Conservation (phyloP, 1,284 basidiomycete species). For the Boletus semigastroideus region DNA sequence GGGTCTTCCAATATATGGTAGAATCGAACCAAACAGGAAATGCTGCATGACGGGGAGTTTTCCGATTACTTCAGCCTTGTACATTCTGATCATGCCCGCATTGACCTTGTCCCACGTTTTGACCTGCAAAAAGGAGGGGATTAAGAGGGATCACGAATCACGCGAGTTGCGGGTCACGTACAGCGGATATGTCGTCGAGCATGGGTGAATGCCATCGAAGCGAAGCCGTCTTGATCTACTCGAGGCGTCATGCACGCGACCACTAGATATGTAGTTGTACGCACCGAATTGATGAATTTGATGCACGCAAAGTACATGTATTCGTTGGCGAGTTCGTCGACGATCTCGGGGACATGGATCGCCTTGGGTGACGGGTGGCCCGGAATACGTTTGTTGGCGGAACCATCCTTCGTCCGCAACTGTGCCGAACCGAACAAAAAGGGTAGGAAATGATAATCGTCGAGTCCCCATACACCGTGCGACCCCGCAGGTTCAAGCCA, state of each 20-base stretch:
- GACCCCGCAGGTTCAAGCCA: constrained; percentile 98
- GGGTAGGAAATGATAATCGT: constrained; percentile 97
- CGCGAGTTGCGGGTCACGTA: constrained; percentile 32
- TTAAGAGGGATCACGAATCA: not conserved
- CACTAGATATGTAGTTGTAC: constrained; percentile 25
- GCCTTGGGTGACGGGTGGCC: constrained; percentile 82
- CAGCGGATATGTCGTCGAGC: constrained; percentile 97
- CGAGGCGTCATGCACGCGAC: no score
- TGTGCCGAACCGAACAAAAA: constrained; percentile 85
- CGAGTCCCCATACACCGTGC: constrained; percentile 97
- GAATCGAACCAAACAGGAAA: constrained; percentile 88
- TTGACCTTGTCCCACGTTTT: constrained; percentile 99
- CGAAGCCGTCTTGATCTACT: constrained; percentile 91
- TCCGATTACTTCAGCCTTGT: constrained; percentile 29
- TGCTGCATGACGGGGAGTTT: constrained; percentile 90
- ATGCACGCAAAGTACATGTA: constrained; percentile 96
- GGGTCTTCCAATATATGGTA: constrained; percentile 69
- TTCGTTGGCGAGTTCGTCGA: constrained; percentile 89
- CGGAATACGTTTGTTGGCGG: constrained; percentile 41
- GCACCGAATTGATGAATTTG: constrained; percentile 78
- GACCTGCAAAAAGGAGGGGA: constrained; percentile 45
- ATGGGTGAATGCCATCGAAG: constrained; percentile 98
- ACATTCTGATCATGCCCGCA: constrained; percentile 99
- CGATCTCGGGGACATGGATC: constrained; percentile 88
- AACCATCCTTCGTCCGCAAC: constrained; percentile 41